Percentiles rank a stretch among this genome's conserved stretches.
Evolutionary conservation across 2,329 filamentous ascomycete species (phyloP).

Genomic region (Fusarium oxysporum): DNA sequence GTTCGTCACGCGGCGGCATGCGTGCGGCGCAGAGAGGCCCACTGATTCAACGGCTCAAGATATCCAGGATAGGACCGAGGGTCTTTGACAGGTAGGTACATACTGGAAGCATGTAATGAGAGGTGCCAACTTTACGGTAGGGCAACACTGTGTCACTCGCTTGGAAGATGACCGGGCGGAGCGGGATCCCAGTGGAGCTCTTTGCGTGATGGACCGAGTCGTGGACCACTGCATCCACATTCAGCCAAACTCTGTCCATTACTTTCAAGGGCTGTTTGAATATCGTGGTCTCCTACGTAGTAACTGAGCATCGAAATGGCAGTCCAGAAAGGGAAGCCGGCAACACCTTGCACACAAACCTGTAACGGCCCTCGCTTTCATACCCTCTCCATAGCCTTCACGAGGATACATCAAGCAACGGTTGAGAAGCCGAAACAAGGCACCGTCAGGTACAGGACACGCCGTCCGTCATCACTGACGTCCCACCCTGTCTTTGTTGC

Average conservation of each 20-base stretch:
- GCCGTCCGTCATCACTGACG: slow-evolving; percentile 38
- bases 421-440: slow-evolving; percentile 31
- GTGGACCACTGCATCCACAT: slow-evolving; percentile 27
- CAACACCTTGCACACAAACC: slow-evolving; percentile 29
- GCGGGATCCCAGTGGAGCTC: slow-evolving; percentile 25
- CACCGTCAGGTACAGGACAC: slow-evolving; percentile 31
- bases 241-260: slow-evolving; percentile 15
- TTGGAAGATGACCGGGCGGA: slow-evolving; percentile 29
- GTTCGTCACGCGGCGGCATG: slow-evolving; percentile 46
- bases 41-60: slow-evolving; percentile 41
- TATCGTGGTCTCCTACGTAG: slow-evolving; percentile 1
- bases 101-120: not conserved
- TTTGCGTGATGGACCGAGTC: slow-evolving; percentile 33
- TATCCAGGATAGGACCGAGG: slow-evolving; percentile 33
- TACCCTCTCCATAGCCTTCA: slow-evolving; percentile 3
- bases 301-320: slow-evolving; percentile 21
- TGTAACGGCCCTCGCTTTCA: slow-evolving; percentile 30
- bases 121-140: slow-evolving; percentile 25
- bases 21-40: slow-evolving; percentile 45
- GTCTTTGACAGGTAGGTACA: slow-evolving; percentile 8
- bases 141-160: slow-evolving; percentile 39
- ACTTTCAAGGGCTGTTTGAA: slow-evolving; percentile 16
- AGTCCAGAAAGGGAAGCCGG: slow-evolving; percentile 26
- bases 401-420: slow-evolving; percentile 23
- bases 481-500: slow-evolving; percentile 30